These are phyloP conservation scores for Rhizomucor pusillus DNA, from an alignment of 371 early-diverging fungal species.

Conservation along the genomic window DNA sequence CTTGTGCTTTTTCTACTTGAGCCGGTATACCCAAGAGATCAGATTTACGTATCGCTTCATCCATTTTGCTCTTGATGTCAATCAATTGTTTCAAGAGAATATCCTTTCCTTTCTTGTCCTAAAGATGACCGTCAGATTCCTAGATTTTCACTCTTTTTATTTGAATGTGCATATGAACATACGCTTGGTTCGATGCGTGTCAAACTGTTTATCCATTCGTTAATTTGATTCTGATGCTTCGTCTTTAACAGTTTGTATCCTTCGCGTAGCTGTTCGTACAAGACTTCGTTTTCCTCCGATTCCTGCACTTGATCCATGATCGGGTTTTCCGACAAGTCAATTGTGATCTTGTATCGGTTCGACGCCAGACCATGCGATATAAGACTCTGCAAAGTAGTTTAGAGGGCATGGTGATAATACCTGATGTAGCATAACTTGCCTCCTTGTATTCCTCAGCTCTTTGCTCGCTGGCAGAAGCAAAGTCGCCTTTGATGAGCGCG, in stretches of 20 bases:
- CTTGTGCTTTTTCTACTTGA: neutral
- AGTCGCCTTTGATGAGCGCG: constrained; percentile 31
- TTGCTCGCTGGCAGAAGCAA: neutral
- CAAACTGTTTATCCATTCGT: constrained; percentile 51
- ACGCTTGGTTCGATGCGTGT: constrained; percentile 42
- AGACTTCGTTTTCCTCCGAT: constrained; percentile 51
- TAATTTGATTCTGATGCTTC: constrained; percentile 43
- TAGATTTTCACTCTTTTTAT: too few relatives aligned
- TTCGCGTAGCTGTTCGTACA: constrained; percentile 66
- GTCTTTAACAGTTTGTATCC: constrained; percentile 45
- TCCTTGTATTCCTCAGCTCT: constrained; percentile 19
- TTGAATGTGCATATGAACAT: neutral
- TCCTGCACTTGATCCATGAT: constrained; percentile 54
- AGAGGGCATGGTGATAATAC: too few relatives aligned
- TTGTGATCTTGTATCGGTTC: constrained; percentile 57
- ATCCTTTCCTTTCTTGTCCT: constrained; percentile 37
- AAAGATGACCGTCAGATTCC: neutral
- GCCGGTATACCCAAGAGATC: constrained; percentile 46
- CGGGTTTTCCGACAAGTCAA: constrained; percentile 50
- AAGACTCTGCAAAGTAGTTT: constrained; percentile 26
- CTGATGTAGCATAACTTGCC: too few relatives aligned
- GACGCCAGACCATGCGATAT: constrained; percentile 60
- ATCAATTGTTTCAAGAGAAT: constrained; percentile 35
- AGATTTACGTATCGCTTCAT: constrained; percentile 46
- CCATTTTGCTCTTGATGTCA: constrained; percentile 33